Evolutionary conservation across 495 filamentous ascomycete genomes (phyloP), one percentile per base, ranked within the genome.

Genomic region (Penicillium canescens): DNA sequence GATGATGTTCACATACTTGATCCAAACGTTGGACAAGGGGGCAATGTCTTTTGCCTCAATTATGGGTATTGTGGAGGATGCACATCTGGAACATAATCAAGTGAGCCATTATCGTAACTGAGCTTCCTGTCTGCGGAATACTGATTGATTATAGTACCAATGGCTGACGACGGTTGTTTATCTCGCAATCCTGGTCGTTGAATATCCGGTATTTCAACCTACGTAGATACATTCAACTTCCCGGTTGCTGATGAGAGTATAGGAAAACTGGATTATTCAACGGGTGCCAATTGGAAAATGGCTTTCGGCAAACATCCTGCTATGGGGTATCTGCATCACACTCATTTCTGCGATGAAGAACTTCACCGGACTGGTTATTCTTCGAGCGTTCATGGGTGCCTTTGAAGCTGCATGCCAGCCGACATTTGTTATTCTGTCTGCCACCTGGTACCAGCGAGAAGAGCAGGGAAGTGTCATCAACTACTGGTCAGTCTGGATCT

Each of bases 11-110:
- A 74, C 71, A 3, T 89, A 89, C 63, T 86, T 89, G 55, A 65
- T 88, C 4, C 86, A 89, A 43, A 82, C 86, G 8, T 75, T 89
- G 37, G 84, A 87, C 58, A 88, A 88, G 67, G 85, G 85, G 6
- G 86, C 83, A 2, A 56, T 89, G 69, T 81, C 79, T 2, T 87
- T 86, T 65, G 78, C 85, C 4, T 83, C 84, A 31, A 86, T 87
- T 39, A 87, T 88, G 85, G 83, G 82, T 3, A 78, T 89, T 16
- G 65, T 69, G 3, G 62, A 74, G 16, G 82, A 89, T 61, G 76
- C 78, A 0, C 59, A 71, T 35, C 65, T 87, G 36, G 50, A 65
- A 1, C 80, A 75, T 7, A 78, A 85, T 24, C 56, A 82, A 61
- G 71, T 74, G 34, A 24, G 46, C 41, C 36, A 9, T 13, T 4